Evolutionary conservation across 306 rosid genomes (phyloP).

Genomic region (Astragalus glycyphyllos): DNA sequence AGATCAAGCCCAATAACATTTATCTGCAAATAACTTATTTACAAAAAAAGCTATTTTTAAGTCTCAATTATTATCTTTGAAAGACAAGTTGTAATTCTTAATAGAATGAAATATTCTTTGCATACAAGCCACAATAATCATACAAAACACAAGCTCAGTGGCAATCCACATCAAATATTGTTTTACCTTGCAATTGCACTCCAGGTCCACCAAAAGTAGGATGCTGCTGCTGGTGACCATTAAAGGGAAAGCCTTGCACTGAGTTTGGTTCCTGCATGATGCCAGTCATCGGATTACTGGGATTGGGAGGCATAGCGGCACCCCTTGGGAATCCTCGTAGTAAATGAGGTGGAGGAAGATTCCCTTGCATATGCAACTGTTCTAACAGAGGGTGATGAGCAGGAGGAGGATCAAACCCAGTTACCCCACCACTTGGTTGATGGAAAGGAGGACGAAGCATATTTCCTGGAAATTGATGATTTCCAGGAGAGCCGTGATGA

Average conservation of each 20-base stretch:
- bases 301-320: constrained; percentile 59
- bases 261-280: constrained; percentile 71
- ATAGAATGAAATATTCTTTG: background rate
- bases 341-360: constrained; percentile 69
- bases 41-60: too few relatives aligned
- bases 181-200: constrained; percentile 73
- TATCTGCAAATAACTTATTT: too few relatives aligned
- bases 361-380: constrained; percentile 76
- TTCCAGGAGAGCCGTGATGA: constrained; percentile 64
- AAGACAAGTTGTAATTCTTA: constrained; percentile 9
- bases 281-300: constrained; percentile 61
- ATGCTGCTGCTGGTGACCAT: constrained; percentile 67
- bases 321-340: constrained; percentile 78
- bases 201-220: constrained; percentile 70
- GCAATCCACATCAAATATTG: constrained; percentile 6
- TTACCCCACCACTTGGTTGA: constrained; percentile 55
- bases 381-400: constrained; percentile 74
- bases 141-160: background rate
- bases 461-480: constrained; percentile 72
- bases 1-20: too few relatives aligned
- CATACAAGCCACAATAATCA: constrained; percentile 19
- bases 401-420: constrained; percentile 74
- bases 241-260: constrained; percentile 67
- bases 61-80: constrained; percentile 1
- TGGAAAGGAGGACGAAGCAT: constrained; percentile 79